phyloP scores from a whole-genome alignment of 83 land plant genomes.

The Picea mariana region DNA sequence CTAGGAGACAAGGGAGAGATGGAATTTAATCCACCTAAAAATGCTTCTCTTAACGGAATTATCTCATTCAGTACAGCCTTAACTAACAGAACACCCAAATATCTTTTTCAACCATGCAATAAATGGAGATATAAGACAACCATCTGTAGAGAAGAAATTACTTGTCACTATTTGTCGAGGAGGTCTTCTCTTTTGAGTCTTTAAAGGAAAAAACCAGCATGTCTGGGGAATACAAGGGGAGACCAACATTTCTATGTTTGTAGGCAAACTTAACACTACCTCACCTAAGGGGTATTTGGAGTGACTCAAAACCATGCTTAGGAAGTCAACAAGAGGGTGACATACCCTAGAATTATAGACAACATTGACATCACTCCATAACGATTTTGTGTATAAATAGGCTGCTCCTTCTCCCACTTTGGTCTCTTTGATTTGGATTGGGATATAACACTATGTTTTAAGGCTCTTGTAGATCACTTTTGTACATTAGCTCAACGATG shows the following conservation, averaged over 20 bases:
- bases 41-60: background rate
- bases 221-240: background rate
- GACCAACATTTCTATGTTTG: background rate
- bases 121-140: background rate
- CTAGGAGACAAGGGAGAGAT: background rate
- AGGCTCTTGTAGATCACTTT: no score
- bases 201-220: background rate
- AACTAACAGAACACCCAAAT: background rate
- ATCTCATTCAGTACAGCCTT: background rate
- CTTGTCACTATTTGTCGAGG: no score
- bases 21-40: background rate
- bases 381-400: no score
- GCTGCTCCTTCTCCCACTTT: no score
- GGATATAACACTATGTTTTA: no score
- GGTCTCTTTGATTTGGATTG: no score
- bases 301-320: no score
- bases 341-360: no score
- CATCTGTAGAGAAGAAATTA: background rate
- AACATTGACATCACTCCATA: no score
- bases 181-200: background rate
- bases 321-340: no score
- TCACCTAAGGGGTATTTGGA: background rate
- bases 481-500: no score
- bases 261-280: background rate
- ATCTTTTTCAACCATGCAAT: slow-evolving; percentile 2